Evolutionary conservation across 495 filamentous ascomycete genomes (phyloP).

Genomic region (Aspergillus steynii): DNA sequence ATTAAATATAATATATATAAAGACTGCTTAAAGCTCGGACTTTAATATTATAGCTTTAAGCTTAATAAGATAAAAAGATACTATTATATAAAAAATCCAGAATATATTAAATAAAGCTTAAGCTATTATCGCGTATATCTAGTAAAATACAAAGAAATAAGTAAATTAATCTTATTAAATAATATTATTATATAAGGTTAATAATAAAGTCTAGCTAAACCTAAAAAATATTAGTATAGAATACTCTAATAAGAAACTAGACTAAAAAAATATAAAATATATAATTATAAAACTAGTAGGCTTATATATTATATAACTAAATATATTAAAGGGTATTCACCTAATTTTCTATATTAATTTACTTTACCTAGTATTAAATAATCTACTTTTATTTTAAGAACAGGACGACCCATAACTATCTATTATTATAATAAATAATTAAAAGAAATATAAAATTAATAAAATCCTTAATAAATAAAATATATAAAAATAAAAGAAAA

Average conservation of each 20-base stretch:
- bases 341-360: background rate
- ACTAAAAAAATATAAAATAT: background rate
- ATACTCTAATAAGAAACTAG: background rate
- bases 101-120: background rate
- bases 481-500: background rate
- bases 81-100: background rate
- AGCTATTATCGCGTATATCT: background rate
- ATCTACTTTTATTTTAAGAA: background rate
- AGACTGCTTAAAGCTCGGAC: too few species aligned
- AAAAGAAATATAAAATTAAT: background rate
- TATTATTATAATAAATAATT: background rate
- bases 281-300: background rate
- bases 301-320: background rate
- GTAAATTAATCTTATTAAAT: background rate
- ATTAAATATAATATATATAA: background rate
- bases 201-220: constrained; percentile 2
- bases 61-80: background rate
- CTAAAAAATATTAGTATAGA: background rate
- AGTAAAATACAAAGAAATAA: background rate
- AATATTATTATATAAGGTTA: background rate
- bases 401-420: background rate
- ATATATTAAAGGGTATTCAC: background rate
- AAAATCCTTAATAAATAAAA: background rate
- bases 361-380: background rate
- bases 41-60: background rate